These are phyloP conservation scores for Euryodendron excelsum DNA, from an alignment of 148 eudicot genomes.

Conservation along the genomic window DNA sequence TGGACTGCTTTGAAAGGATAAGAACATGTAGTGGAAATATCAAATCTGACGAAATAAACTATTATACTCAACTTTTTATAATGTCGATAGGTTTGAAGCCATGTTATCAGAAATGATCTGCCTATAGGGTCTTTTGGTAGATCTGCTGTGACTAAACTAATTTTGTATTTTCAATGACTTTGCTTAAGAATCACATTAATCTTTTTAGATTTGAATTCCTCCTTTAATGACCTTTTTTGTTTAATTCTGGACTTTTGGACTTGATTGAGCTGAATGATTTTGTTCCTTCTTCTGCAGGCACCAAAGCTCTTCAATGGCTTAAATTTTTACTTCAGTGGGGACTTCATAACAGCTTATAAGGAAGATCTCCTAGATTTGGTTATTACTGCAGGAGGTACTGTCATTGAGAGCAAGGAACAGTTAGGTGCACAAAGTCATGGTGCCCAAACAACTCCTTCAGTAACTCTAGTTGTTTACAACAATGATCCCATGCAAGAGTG, in stretches of 20 bases:
- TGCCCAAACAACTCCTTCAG: conserved; percentile 12
- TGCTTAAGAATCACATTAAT: background rate
- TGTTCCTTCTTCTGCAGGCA: conserved; percentile 37
- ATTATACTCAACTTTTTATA: background rate
- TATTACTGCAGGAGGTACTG: conserved; percentile 64
- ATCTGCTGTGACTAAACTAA: too few species aligned
- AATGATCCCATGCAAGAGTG: conserved; percentile 27
- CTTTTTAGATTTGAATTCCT: background rate
- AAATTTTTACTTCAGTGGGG: conserved; percentile 57
- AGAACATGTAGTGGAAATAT: background rate
- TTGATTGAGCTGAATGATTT: background rate
- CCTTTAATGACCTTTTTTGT: background rate
- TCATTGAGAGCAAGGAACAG: conserved; percentile 44
- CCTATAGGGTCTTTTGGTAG: background rate
- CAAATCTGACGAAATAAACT: background rate
- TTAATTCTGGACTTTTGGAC: background rate
- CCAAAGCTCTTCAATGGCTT: conserved; percentile 71
- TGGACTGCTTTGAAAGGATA: too few species aligned
- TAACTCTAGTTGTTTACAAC: conserved; percentile 52
- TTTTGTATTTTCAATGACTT: background rate
- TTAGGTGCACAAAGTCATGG: conserved; percentile 18
- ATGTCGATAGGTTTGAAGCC: background rate
- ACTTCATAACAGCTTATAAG: conserved; percentile 54
- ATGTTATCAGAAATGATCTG: background rate
- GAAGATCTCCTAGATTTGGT: conserved; percentile 57